A percentile compares a stretch with the other conserved stretches of the same genome.
phyloP scores from a whole-genome alignment of 2,329 filamentous ascomycete species.

The Colletotrichum kahawae region DNA sequence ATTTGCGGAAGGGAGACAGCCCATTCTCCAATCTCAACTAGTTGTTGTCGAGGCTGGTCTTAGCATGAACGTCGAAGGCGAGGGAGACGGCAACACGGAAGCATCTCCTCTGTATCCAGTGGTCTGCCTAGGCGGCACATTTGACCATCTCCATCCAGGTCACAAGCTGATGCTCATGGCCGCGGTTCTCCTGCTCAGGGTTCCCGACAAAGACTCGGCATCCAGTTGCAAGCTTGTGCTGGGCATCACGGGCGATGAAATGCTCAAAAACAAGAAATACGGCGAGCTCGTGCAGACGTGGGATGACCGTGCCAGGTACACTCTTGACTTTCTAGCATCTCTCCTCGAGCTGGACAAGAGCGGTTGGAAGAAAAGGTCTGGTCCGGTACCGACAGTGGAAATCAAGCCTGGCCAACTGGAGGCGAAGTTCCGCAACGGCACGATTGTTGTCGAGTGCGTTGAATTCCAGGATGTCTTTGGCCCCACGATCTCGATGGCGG shows the following conservation, averaged over 20 bases:
- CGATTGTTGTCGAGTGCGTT: conserved; percentile 76
- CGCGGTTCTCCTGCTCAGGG: conserved; percentile 72
- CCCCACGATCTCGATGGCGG: conserved; percentile 83
- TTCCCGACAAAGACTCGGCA: conserved; percentile 42
- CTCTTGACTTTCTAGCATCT: conserved; percentile 75
- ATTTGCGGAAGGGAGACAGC: conserved; percentile 51
- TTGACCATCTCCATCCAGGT: conserved; percentile 93
- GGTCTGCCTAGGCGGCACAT: conserved; percentile 89
- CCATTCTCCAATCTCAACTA: conserved; percentile 55
- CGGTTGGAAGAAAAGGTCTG: conserved; percentile 49
- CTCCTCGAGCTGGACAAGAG: conserved; percentile 51
- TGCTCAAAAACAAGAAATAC: conserved; percentile 89
- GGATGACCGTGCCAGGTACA: conserved; percentile 72
- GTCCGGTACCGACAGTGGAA: conserved; percentile 31
- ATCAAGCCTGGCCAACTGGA: conserved; percentile 45
- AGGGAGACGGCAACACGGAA: not conserved
- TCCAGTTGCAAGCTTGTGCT: conserved; percentile 69
- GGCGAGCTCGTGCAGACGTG: conserved; percentile 82
- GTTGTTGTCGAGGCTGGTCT: conserved; percentile 58
- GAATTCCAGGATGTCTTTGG: conserved; percentile 89
- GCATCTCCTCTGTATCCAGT: conserved; percentile 27
- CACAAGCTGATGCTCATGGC: conserved; percentile 97
- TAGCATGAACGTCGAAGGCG: conserved; percentile 41
- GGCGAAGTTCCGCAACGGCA: conserved; percentile 62
- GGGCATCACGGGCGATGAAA: conserved; percentile 86